Percentiles rank a stretch among this genome's conserved stretches.
Evolutionary conservation across 75 land plant genomes (phyloP).

Genomic region (Pinus tabuliformis): DNA sequence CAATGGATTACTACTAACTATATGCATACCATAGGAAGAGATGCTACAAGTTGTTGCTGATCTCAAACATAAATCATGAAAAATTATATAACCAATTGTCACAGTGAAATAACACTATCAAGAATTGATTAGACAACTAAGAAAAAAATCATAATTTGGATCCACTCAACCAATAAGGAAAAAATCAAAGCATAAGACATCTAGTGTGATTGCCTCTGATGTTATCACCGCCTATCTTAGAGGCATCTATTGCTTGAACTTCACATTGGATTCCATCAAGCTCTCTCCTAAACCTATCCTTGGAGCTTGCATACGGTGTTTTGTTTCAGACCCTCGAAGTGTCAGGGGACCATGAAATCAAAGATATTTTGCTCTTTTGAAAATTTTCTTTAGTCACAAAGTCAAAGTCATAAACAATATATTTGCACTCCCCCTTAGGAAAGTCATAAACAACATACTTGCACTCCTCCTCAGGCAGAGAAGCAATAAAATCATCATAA

Average conservation of each 20-base stretch:
- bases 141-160: background rate
- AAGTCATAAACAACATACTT: no score
- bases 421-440: no score
- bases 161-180: background rate
- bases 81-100: background rate
- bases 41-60: background rate
- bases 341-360: no score
- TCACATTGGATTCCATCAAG: conserved; percentile 65
- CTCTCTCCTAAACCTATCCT: conserved; percentile 67
- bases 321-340: no score
- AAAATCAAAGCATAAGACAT: background rate
- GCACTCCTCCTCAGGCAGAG: no score
- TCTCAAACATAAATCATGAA: background rate
- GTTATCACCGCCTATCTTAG: conserved; percentile 71
- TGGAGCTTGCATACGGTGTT: conserved; percentile 77
- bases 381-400: no score
- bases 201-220: conserved; percentile 40
- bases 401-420: no score
- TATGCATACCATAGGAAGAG: background rate
- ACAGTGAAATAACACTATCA: conserved; percentile 8
- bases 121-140: conserved; percentile 2
- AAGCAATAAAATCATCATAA: no score
- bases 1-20: background rate
- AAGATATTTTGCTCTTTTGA: no score
- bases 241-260: conserved; percentile 69